phyloP scores from a whole-genome alignment of 495 filamentous ascomycete genomes.

The Penicillium chermesinum region DNA sequence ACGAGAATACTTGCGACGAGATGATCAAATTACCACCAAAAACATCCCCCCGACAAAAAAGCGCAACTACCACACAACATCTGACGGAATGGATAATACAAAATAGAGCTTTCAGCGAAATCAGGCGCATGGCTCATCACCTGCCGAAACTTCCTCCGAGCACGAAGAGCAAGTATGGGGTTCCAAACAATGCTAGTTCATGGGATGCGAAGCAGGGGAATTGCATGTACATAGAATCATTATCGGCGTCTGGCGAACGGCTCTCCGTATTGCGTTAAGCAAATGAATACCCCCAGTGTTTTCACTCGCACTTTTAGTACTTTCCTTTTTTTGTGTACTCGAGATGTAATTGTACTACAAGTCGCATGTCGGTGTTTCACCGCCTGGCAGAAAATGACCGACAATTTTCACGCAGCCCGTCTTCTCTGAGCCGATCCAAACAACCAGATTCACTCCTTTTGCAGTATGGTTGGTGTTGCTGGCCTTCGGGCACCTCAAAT shows the following conservation, averaged over 20 bases:
- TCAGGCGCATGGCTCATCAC: neutral
- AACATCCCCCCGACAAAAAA: no score
- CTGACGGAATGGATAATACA: no score
- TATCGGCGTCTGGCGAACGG: slow-evolving; percentile 31
- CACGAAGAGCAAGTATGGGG: neutral
- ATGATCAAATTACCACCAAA: no score
- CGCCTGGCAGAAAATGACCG: slow-evolving; percentile 34
- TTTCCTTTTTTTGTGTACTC: neutral
- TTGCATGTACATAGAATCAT: slow-evolving; percentile 35
- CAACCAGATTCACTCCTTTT: neutral
- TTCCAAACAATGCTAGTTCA: neutral
- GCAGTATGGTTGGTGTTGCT: slow-evolving; percentile 36
- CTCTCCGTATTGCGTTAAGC: slow-evolving; percentile 17
- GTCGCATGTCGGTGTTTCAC: slow-evolving; percentile 12
- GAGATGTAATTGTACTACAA: neutral
- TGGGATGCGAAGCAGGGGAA: neutral
- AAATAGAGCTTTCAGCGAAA: no score
- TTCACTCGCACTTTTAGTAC: neutral
- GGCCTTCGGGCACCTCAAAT: slow-evolving; percentile 29
- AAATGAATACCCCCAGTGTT: neutral
- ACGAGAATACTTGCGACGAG: neutral
- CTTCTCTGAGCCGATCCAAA: no score
- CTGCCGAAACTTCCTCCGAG: neutral
- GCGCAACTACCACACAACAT: neutral
- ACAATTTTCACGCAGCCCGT: neutral